Conservation (phyloP, 2,329 filamentous ascomycete species). For the Cercospora beticola region DNA sequence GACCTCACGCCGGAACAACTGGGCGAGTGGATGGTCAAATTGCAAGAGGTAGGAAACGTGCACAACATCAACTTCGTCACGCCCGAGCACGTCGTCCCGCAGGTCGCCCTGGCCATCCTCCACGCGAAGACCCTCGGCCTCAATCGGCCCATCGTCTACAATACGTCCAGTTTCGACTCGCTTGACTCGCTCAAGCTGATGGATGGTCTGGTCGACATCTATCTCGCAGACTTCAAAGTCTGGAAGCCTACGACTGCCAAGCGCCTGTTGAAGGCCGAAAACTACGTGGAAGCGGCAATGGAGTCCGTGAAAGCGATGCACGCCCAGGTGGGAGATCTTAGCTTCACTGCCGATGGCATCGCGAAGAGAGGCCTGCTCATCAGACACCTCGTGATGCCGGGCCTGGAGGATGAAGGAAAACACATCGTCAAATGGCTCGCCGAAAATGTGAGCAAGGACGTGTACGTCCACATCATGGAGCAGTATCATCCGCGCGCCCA, state of each 20-base stretch:
- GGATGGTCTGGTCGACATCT: conserved; percentile 79
- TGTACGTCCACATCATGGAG: conserved; percentile 86
- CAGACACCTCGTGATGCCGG: conserved; percentile 82
- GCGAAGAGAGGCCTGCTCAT: conserved; percentile 75
- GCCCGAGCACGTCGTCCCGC: conserved; percentile 82
- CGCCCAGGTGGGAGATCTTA: conserved; percentile 75
- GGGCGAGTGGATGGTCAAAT: conserved; percentile 77
- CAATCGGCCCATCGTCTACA: conserved; percentile 75
- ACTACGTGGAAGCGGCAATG: conserved; percentile 69
- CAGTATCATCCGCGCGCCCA: conserved; percentile 80
- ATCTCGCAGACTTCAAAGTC: conserved; percentile 85
- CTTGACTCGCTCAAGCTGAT: conserved; percentile 69
- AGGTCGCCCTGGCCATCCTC: conserved; percentile 74
- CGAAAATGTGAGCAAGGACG: conserved; percentile 67
- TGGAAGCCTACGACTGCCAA: conserved; percentile 67
- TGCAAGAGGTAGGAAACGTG: conserved; percentile 72
- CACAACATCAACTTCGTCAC: conserved; percentile 90
- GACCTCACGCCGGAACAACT: conserved; percentile 76
- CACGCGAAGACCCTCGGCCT: conserved; percentile 70
- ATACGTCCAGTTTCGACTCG: conserved; percentile 79
- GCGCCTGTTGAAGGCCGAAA: conserved; percentile 72
- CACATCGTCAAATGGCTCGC: conserved; percentile 77
- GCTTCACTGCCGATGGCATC: conserved; percentile 77
- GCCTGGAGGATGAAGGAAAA: conserved; percentile 69
- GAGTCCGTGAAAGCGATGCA: conserved; percentile 82